Conservation (phyloP, 177 flowering plant species). For the Vitis hybrid region DNA sequence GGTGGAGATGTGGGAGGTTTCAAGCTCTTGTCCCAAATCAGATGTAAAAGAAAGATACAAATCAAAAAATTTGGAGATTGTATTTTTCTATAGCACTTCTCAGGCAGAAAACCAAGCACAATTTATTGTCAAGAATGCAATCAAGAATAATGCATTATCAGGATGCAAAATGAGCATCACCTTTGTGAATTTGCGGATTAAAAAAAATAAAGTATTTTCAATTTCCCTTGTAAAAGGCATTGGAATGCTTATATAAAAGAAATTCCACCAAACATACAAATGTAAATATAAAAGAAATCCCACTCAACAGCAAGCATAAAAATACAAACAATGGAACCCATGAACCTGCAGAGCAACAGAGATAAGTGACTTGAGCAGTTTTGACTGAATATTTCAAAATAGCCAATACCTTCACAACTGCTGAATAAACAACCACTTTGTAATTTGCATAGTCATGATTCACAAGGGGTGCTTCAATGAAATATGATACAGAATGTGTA, state of each 20-base stretch:
- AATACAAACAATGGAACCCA: neutral
- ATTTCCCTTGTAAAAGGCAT: neutral
- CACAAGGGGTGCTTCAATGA: conserved; percentile 89
- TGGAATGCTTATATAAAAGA: neutral
- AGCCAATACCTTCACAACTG: conserved; percentile 87
- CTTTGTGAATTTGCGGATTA: neutral
- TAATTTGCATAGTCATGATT: conserved; percentile 78
- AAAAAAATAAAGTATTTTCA: neutral
- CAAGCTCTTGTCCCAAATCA: too few relatives aligned
- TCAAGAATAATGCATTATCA: neutral
- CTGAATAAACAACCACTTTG: conserved; percentile 94
- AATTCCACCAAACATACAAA: neutral
- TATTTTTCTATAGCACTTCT: neutral
- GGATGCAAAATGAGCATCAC: neutral
- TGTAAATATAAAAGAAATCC: neutral
- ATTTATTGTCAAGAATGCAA: neutral
- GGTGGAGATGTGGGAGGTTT: too few relatives aligned
- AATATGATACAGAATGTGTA: conserved; percentile 99
- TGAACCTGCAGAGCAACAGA: neutral
- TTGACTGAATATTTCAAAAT: neutral
- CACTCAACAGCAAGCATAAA: neutral
- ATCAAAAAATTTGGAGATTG: neutral
- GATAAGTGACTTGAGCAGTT: neutral
- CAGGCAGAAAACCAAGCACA: neutral
- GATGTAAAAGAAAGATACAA: too few relatives aligned